A percentile compares a stretch with the other conserved stretches of the same genome.
phyloP scores from a whole-genome alignment of 495 filamentous ascomycete species.

The Xylaria longipes region DNA sequence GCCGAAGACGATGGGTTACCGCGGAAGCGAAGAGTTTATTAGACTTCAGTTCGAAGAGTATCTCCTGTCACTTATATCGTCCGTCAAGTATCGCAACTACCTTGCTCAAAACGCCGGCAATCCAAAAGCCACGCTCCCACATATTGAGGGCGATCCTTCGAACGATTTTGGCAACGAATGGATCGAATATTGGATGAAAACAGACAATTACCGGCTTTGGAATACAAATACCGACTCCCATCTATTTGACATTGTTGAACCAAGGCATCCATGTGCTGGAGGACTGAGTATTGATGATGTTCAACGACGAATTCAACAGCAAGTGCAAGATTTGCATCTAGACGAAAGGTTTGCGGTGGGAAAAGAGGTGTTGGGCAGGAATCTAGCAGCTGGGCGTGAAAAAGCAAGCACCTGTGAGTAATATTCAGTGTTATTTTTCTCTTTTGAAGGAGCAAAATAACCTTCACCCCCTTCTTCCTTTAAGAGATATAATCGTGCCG shows the following conservation, averaged over 20 bases:
- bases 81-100: conserved; percentile 88
- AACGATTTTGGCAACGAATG: conserved; percentile 80
- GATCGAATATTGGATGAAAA: conserved; percentile 79
- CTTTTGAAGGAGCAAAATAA: background rate
- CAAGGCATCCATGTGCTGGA: conserved; percentile 92
- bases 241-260: conserved; percentile 92
- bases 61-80: conserved; percentile 83
- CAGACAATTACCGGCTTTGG: conserved; percentile 90
- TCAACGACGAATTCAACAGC: conserved; percentile 85
- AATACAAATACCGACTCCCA: conserved; percentile 74
- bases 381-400: conserved; percentile 81
- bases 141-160: conserved; percentile 85
- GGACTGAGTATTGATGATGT: conserved; percentile 94
- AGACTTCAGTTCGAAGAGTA: conserved; percentile 98
- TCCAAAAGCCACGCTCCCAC: conserved; percentile 62
- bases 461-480: background rate
- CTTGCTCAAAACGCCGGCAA: conserved; percentile 66
- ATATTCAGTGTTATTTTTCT: background rate
- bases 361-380: conserved; percentile 77
- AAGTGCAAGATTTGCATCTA: conserved; percentile 85
- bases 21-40: conserved; percentile 97
- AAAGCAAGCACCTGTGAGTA: conserved; percentile 67
- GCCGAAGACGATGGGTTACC: conserved; percentile 93
- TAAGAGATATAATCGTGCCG: background rate
- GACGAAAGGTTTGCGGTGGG: conserved; percentile 82